phyloP scores from a whole-genome alignment of 1,284 basidiomycete species.

The Singerocomus inundabilis region DNA sequence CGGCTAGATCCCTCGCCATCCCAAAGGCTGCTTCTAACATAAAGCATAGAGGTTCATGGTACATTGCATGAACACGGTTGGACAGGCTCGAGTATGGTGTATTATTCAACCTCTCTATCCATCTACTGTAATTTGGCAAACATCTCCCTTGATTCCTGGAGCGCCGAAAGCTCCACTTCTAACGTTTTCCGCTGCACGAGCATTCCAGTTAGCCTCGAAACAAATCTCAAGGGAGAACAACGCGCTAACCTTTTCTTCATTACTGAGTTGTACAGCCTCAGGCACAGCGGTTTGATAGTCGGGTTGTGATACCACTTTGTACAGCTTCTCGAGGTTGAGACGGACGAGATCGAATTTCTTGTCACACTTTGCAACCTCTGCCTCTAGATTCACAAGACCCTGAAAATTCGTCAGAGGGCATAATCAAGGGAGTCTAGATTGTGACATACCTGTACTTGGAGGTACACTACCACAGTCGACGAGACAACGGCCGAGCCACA shows the following conservation, averaged over 20 bases:
- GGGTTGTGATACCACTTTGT: slow-evolving; percentile 68
- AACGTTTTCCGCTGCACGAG: slow-evolving; percentile 54
- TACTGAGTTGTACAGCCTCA: slow-evolving; percentile 68
- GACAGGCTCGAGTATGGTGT: no score
- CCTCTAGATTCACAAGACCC: slow-evolving; percentile 84
- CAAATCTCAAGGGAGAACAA: slow-evolving; percentile 13
- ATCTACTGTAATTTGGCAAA: slow-evolving; percentile 40
- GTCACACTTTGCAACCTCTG: slow-evolving; percentile 82
- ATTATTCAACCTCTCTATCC: neutral
- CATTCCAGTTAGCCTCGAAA: neutral
- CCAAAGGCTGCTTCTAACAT: no score
- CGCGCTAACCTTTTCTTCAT: slow-evolving; percentile 72
- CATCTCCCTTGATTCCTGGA: slow-evolving; percentile 59
- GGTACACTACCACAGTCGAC: slow-evolving; percentile 71
- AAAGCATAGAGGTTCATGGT: no score
- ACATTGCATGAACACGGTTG: no score
- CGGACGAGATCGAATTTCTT: slow-evolving; percentile 80
- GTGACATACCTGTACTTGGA: slow-evolving; percentile 75
- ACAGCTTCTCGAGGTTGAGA: slow-evolving; percentile 72
- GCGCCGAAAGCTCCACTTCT: slow-evolving; percentile 61
- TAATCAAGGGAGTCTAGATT: neutral
- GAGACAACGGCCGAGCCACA: slow-evolving; percentile 86
- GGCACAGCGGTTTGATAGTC: slow-evolving; percentile 83
- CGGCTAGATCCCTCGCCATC: no score
- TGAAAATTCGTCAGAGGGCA: slow-evolving; percentile 30